These are phyloP conservation scores for Rhodofomes roseus DNA, from an alignment of 1,284 basidiomycete genomes.

Conservation along the genomic window DNA sequence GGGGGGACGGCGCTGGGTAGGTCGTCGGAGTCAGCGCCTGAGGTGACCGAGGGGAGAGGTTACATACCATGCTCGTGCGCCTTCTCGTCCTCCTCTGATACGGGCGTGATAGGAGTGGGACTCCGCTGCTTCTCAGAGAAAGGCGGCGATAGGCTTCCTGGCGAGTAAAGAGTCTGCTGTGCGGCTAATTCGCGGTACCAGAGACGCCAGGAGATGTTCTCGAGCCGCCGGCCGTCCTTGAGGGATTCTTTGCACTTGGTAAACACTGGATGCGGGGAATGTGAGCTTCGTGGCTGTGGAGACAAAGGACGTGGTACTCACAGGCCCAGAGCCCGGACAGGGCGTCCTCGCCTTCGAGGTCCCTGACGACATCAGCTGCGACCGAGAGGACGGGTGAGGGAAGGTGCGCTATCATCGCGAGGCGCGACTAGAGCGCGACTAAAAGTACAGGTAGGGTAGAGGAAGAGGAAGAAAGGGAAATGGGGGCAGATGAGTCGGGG, in stretches of 20 bases:
- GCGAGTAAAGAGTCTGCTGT: slow-evolving; percentile 28
- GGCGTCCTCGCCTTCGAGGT: slow-evolving; percentile 64
- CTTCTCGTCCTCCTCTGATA: slow-evolving; percentile 29
- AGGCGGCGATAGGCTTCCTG: slow-evolving; percentile 28
- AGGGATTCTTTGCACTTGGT: slow-evolving; percentile 79
- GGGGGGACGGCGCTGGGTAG: neutral
- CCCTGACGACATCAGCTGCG: slow-evolving; percentile 56
- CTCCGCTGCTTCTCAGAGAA: slow-evolving; percentile 19
- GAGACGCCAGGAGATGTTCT: slow-evolving; percentile 84
- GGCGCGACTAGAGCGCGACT: neutral
- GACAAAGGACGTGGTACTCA: slow-evolving; percentile 30
- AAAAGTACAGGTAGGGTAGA: neutral
- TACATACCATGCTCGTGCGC: slow-evolving; percentile 12
- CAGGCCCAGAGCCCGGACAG: slow-evolving; percentile 61
- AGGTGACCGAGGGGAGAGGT: neutral
- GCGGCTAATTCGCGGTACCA: slow-evolving; percentile 68
- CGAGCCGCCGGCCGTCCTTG: slow-evolving; percentile 72
- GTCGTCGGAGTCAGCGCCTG: neutral
- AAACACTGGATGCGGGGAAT: slow-evolving; percentile 58
- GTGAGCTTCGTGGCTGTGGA: slow-evolving; percentile 10
- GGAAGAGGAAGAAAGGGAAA: neutral
- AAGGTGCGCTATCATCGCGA: slow-evolving; percentile 46
- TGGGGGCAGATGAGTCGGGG: neutral
- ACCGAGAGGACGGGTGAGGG: slow-evolving; percentile 62
- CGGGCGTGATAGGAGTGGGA: slow-evolving; percentile 30